Base-by-base conservation (phyloP, 306 rosid species). In the Astragalus glycyphyllos region DNA sequence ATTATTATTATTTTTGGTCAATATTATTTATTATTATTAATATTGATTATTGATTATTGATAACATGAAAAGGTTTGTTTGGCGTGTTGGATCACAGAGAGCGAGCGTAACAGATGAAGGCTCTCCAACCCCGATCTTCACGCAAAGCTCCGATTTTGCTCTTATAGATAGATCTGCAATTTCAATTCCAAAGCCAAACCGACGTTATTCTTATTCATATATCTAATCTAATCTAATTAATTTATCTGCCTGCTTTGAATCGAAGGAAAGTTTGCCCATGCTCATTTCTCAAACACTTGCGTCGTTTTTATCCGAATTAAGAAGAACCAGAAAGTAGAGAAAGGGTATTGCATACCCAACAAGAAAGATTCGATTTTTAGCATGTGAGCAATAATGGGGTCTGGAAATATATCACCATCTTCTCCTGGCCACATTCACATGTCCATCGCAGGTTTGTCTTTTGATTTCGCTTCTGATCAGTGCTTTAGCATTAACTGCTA, bases 371-470 rank as follows among this genome's bases (percentile, higher is more conserved):
- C 54, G 3, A 6, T 45, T 60, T 61, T 50, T 82, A 65, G 65
- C 34, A 69, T 78, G 78, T 74, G 72, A 82, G 55, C 48, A 26
- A 34, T 58, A 51, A 78, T 74, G 83, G 86, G 83, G 48, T 65
- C 76, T 40, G 81, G 48, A 51, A 70, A 37, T 58, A 45, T 8
- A 60, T 49, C 47, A 37, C 42, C 78, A 16, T 70, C 86, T 70
- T 78, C 83, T 66, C 71, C 83, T 12, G 73, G 50, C 29, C 68
- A 29, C 69, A 11, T 71, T 47, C 50, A 79, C 40, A 59, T 71
- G 61, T 53, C 84, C 38, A 75, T 75, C 70, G 54, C 86, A 44
- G 86, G 86, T 51, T 54, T 71, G 73, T 75, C 8, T 13, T 79
- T 58, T 69, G 0, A 4, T 77, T 55, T 77, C 32, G 9, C 13